Base-by-base conservation (phyloP, 352 stramenopile species). In the Globisporangium iwayamae region DNA sequence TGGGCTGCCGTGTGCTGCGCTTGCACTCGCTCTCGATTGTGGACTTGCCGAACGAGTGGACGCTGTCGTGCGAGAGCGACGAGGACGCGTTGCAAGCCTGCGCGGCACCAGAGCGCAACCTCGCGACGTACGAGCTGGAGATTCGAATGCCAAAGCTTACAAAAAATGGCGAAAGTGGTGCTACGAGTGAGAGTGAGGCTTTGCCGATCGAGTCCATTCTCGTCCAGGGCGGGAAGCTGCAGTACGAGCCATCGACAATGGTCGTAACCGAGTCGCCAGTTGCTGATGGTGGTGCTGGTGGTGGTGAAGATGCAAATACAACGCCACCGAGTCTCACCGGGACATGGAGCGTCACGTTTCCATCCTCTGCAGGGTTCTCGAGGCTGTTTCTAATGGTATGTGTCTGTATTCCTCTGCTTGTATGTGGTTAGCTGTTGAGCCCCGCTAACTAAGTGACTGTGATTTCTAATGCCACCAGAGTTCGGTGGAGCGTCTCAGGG, bases 11-110 rank as follows among this genome's bases (percentile, higher is more conserved):
- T 13, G 63, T 88, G 52, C 30, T 90, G 45, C 60, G 72, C 13
- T 22, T 89, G 2, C 64, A 80, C 32, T 65, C 68, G 34, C 57
- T 82, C 14, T 56, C 56, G 20, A 60, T 90, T 9, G 36, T 69
- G 20, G 66, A 76, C n/a, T 55, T 82, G 25, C 82, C 82, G 14
- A 43, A 32, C 10, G 75, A 90, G 28, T 91, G 82, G 82, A 83
- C 59, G 14, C 20, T 77, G 22, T 30, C 66, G 16, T 72, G 76
- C 38, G 66, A 65, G 34, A 80, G 48, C 48, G 79, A 89, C 39
- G 80, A 89, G 2, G 80, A 87, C 28, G 82, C 80, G 0, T 6
- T 77, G n/a, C 65, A 67, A 3, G 20, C 76, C 32, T 86, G 76
- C 58, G 68, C 56, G 0, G 56, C 74, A 0, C 14, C 63, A 0